phyloP scores from a whole-genome alignment of 179 eudicot genomes.

The Sideroxylon spinosum region DNA sequence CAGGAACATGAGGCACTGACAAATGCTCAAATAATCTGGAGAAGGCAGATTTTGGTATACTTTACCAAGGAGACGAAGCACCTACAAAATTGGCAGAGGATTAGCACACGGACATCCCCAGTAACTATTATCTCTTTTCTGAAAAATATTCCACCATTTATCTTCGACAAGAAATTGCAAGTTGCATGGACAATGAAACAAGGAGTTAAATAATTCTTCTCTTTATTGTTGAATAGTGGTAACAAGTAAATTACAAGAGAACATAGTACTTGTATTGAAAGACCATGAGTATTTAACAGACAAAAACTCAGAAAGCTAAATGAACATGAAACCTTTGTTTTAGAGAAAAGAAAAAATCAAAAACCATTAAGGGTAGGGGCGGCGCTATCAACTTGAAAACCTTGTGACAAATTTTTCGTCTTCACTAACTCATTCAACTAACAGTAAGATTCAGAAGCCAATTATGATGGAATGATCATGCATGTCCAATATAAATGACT shows the following conservation, averaged over 20 bases:
- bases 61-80: conserved; percentile 78
- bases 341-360: not conserved
- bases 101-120: not conserved
- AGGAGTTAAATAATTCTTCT: not conserved
- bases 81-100: conserved; percentile 34
- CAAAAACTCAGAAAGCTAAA: not conserved
- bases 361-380: not conserved
- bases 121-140: not conserved
- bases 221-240: not conserved
- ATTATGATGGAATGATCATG: not conserved
- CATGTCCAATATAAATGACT: too few species aligned
- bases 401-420: not conserved
- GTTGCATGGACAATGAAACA: not conserved
- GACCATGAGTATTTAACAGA: not conserved
- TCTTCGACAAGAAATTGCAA: not conserved
- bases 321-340: not conserved
- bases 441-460: not conserved
- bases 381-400: not conserved
- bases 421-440: not conserved
- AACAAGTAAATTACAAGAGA: not conserved
- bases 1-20: conserved; percentile 95
- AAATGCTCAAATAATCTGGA: conserved; percentile 88
- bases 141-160: not conserved
- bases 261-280: not conserved
- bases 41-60: conserved; percentile 77